Evolutionary conservation across 1,284 basidiomycete genomes (phyloP), one percentile per base, ranked within the genome.

Genomic region (Rhodotorula sp.): DNA sequence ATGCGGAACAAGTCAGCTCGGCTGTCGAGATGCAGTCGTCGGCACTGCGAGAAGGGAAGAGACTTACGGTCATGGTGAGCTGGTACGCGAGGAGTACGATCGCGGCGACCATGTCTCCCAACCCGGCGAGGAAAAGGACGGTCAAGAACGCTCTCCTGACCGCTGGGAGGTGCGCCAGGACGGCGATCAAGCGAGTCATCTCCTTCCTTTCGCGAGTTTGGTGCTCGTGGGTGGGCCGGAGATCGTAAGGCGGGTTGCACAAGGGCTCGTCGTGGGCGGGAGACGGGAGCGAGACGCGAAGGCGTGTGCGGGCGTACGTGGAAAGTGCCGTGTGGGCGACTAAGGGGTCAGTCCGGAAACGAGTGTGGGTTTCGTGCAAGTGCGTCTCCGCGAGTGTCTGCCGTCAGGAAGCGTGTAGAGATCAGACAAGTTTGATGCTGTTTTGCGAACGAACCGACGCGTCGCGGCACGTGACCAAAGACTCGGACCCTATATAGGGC

Each of bases 51-150:
- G 8, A n/a, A 53, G 24, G 20, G 24, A 17, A 30, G 6, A 10
- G 12, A 37, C 64, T n/a, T 14, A 66, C 65, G 6, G 69, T 70
- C 22, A 70, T 29, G 3, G 55, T 55, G 4, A 71, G 62, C 26
- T 71, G 69, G 66, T 71, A 71, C 20, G 66, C 66, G 12, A 71
- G 60, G 30, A 71, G 62, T 20, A 71, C 60, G 66, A 71, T 67
- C 12, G 54, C 24, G 10, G 69, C 64, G 15, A 71, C 24, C 37
- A 71, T 30, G 30, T 71, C 69, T n/a, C 24, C 49, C 22, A 49
- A n/a, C 12, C 69, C 66, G 18, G 60, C 49, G n/a, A 65, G 4
- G 44, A 65, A 29, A 3, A 54, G 30, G 26, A 55, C 49, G n/a
- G 26, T 53, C 26, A 71, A 33, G 15, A 67, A 29, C 0, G 44